Evolutionary conservation across 164 flowering plant species (phyloP), one percentile per base, ranked within the genome.

Genomic region (Annona cherimola): DNA sequence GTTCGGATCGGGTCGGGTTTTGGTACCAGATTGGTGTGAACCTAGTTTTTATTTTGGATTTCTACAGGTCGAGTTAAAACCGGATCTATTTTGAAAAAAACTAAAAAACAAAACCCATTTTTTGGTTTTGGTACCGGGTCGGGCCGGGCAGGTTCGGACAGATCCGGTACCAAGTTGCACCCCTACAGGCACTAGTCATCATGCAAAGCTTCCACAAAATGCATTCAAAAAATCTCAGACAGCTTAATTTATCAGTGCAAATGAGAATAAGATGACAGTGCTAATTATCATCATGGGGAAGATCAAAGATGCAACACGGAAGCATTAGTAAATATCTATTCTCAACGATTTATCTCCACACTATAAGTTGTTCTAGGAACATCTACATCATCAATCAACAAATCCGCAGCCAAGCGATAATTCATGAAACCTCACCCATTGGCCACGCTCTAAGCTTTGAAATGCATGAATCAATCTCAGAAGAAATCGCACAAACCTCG

Each of bases 161-260:
- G n/a, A n/a, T n/a, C n/a, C n/a, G n/a, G n/a, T n/a, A n/a, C n/a
- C n/a, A n/a, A n/a, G n/a, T n/a, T n/a, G n/a, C n/a, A n/a, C n/a
- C n/a, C n/a, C n/a, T n/a, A n/a, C 95, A 66, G 90, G 82, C 45
- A 69, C 14, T 19, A 96, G 76, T 18, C 95, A 89, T 42, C 97
- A 97, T 57, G 99, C 98, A 86, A 96, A 96, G 65, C 98, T 95
- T 60, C 99, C 97, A 75, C 88, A 89, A 76, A 90, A 87, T 67
- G 99, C 97, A 86, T 92, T 93, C 99, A 92, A 88, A 50, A 50
- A 50, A 50, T 50, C 57, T 50, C 14, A 16, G 57, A 16, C 2
- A 11, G 9, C 57, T 50, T 50, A 50, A 50, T 50, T 50, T 50
- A 50, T 50, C 14, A 16, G 14, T 50, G 57, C 9, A 11, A 50